Percentiles rank a stretch among this genome's conserved stretches.
Conservation (phyloP, 352 stramenopile genomes). For the Phytophthora citricola region DNA sequence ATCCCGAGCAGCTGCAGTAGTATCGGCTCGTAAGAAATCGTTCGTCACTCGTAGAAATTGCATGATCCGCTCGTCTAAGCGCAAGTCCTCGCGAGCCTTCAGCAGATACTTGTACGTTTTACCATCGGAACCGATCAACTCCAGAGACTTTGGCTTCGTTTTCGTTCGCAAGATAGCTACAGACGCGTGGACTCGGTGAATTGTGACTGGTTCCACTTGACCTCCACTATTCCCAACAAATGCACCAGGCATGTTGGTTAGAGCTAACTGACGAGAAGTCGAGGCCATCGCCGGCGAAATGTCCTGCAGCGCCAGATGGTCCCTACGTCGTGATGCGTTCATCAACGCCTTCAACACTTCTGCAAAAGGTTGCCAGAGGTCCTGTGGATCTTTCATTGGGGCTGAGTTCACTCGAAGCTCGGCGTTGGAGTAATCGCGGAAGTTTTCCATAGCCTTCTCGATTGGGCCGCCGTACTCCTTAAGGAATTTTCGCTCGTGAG, state of each 20-base stretch:
- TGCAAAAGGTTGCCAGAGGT: conserved; percentile 76
- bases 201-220: conserved; percentile 40
- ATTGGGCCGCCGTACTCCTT: conserved; percentile 67
- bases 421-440: conserved; percentile 51
- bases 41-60: conserved; percentile 86
- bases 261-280: conserved; percentile 43
- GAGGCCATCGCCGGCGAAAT: conserved; percentile 73
- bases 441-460: conserved; percentile 47
- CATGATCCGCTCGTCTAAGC: conserved; percentile 92
- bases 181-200: conserved; percentile 43
- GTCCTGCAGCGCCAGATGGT: conserved; percentile 66
- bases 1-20: conserved; percentile 44
- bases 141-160: conserved; percentile 88
- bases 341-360: conserved; percentile 73
- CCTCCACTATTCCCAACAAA: conserved; percentile 22
- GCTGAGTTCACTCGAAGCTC: conserved; percentile 24
- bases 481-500: conserved; percentile 80
- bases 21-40: conserved; percentile 65
- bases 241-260: conserved; percentile 67
- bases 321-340: conserved; percentile 45
- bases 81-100: conserved; percentile 89
- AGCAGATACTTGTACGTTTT: conserved; percentile 81
- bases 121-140: conserved; percentile 81
- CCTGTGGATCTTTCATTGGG: conserved; percentile 30
- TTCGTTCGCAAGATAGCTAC: conserved; percentile 81